Percentiles rank a stretch among this genome's conserved stretches.
These are phyloP conservation scores for Cytospora mali DNA, from an alignment of 2,329 filamentous ascomycete species.

Conservation along the genomic window DNA sequence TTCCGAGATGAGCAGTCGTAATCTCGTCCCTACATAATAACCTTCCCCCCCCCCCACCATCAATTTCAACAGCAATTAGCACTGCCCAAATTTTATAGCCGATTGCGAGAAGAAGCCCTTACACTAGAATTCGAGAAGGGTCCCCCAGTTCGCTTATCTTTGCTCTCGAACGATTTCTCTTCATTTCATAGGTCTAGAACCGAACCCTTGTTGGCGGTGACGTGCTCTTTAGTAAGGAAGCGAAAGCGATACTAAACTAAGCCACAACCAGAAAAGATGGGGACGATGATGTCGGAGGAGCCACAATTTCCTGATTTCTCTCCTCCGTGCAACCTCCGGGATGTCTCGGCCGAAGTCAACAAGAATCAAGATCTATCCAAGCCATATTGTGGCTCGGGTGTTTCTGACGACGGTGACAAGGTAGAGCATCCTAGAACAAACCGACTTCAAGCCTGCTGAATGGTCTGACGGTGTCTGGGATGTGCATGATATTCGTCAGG, in stretches of 20 bases:
- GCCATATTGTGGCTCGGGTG: constrained; percentile 15
- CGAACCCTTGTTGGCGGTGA: constrained; percentile 7
- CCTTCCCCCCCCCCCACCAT: no score
- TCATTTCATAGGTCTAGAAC: neutral
- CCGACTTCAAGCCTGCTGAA: neutral
- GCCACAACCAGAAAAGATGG: constrained; percentile 13
- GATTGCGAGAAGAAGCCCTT: no score
- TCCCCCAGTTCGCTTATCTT: neutral
- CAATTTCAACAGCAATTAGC: no score
- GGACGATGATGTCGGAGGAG: constrained; percentile 20
- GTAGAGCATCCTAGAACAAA: neutral
- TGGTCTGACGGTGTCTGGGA: constrained; percentile 4
- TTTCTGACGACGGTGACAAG: neutral
- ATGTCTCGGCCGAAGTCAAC: constrained; percentile 15
- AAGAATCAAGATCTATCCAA: constrained; percentile 9
- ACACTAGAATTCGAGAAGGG: no score
- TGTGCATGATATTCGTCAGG: constrained; percentile 13
- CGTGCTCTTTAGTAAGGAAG: neutral
- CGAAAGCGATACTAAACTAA: constrained; percentile 10
- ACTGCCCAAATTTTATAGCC: no score
- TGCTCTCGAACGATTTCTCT: neutral
- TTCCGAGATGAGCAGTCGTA: no score
- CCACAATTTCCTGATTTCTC: constrained; percentile 20
- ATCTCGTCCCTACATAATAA: no score
- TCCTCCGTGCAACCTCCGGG: constrained; percentile 3